These are phyloP conservation scores for Nannizziopsis barbatae DNA, from an alignment of 2,329 filamentous ascomycete genomes.

Conservation along the genomic window DNA sequence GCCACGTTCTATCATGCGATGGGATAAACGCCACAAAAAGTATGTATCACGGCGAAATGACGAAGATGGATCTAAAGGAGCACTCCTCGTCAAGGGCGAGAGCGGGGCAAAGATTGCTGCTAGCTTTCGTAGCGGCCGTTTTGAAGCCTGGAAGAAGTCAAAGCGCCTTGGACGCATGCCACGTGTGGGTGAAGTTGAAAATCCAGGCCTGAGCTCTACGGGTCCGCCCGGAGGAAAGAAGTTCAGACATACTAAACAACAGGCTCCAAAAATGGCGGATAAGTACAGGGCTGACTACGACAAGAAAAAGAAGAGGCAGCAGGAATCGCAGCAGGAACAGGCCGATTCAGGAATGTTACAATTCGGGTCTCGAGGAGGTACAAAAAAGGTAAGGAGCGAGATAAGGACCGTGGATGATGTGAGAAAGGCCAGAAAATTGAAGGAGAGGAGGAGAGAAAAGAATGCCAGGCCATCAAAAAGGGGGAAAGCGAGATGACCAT, in stretches of 20 bases:
- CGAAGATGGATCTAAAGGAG: constrained; percentile 73
- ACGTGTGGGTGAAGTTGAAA: constrained; percentile 69
- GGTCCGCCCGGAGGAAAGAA: constrained; percentile 40
- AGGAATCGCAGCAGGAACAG: constrained; percentile 65
- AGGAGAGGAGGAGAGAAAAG: constrained; percentile 71
- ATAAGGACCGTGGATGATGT: constrained; percentile 75
- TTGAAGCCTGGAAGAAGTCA: constrained; percentile 81
- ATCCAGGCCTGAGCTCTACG: constrained; percentile 28
- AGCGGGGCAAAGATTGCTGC: constrained; percentile 93
- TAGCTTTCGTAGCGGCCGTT: constrained; percentile 82
- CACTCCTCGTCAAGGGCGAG: constrained; percentile 73
- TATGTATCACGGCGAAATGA: constrained; percentile 89
- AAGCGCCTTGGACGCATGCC: constrained; percentile 72
- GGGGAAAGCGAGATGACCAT: constrained; percentile 15
- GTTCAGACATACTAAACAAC: constrained; percentile 78
- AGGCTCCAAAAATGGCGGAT: constrained; percentile 86
- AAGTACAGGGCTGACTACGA: constrained; percentile 85
- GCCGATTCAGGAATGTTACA: constrained; percentile 19
- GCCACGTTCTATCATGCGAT: constrained; percentile 68
- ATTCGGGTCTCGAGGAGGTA: constrained; percentile 10
- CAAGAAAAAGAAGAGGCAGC: constrained; percentile 77
- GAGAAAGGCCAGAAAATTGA: constrained; percentile 64
- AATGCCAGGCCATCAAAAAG: constrained; percentile 70
- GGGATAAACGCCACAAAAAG: constrained; percentile 95
- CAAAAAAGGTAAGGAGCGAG: constrained; percentile 61